Evolutionary conservation across 1,139 yeast genomes (phyloP).

Genomic region (Taphrina wiesneri): DNA sequence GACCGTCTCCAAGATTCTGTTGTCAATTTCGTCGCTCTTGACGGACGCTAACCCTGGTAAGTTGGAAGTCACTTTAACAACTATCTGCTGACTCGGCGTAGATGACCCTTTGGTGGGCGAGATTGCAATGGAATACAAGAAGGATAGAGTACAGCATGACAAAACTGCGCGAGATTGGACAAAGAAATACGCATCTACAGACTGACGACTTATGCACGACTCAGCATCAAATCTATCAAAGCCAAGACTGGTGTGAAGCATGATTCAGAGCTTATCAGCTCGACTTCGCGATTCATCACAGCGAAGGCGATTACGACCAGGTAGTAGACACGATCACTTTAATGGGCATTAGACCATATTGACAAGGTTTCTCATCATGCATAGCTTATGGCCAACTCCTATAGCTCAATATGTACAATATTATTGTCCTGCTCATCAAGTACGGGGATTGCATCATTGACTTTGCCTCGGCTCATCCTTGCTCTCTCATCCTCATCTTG

Average conservation of each 20-base stretch:
- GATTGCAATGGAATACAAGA: constrained; percentile 29
- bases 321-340: background rate
- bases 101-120: constrained; percentile 33
- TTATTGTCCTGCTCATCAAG: background rate
- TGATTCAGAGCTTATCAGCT: background rate
- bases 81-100: background rate
- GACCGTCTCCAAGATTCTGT: constrained; percentile 25
- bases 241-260: background rate
- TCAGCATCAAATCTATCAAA: background rate
- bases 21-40: constrained; percentile 25
- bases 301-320: background rate
- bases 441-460: background rate
- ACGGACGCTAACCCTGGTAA: constrained; percentile 32
- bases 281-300: background rate
- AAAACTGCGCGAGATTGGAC: constrained; percentile 32
- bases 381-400: constrained; percentile 2
- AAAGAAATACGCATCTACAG: constrained; percentile 11
- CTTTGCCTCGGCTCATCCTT: background rate
- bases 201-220: background rate
- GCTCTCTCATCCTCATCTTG: background rate
- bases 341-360: background rate
- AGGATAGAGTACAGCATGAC: constrained; percentile 26
- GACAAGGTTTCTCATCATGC: background rate
- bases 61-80: background rate
- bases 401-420: constrained; percentile 17